Conservation (phyloP, 2,329 filamentous ascomycete species). For the Diaporthe nobilis region DNA sequence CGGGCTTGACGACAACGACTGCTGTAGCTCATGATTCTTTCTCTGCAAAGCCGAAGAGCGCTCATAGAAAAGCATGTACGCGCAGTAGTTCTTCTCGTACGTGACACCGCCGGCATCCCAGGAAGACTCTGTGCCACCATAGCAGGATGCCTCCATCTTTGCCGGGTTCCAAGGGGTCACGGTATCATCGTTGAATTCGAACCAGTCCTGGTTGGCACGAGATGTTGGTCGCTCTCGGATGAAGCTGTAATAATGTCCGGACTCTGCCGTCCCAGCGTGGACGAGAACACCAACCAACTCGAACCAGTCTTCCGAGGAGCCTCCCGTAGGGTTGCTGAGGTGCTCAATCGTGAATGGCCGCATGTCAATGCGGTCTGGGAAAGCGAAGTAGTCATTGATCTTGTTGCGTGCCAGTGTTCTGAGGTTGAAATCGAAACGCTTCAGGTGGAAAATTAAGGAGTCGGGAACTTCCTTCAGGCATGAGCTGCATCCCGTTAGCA, state of each 20-base stretch:
- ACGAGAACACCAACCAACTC: slow-evolving; percentile 96
- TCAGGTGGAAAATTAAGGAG: slow-evolving; percentile 95
- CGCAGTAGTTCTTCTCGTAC: slow-evolving; percentile 83
- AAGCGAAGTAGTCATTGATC: slow-evolving; percentile 95
- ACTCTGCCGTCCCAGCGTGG: slow-evolving; percentile 92
- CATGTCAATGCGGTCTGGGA: slow-evolving; percentile 88
- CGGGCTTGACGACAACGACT: slow-evolving; percentile 53
- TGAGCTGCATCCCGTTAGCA: slow-evolving; percentile 66
- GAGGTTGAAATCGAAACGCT: slow-evolving; percentile 87
- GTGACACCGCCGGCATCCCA: slow-evolving; percentile 61
- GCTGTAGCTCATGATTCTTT: slow-evolving; percentile 63
- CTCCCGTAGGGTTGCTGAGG: slow-evolving; percentile 73
- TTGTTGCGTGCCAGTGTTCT: slow-evolving; percentile 85
- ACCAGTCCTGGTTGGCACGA: slow-evolving; percentile 72
- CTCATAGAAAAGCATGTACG: slow-evolving; percentile 99
- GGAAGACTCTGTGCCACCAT: slow-evolving; percentile 76
- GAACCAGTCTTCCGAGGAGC: slow-evolving; percentile 80
- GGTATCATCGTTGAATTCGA: slow-evolving; percentile 94
- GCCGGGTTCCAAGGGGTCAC: slow-evolving; percentile 82
- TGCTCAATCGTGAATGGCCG: slow-evolving; percentile 90
- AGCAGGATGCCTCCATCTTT: slow-evolving; percentile 82
- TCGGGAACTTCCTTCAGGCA: slow-evolving; percentile 94
- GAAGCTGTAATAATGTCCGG: slow-evolving; percentile 97
- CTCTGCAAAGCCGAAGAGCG: slow-evolving; percentile 75
- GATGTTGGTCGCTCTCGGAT: slow-evolving; percentile 82